A percentile compares a stretch with the other conserved stretches of the same genome.
Conservation (phyloP, 2,329 filamentous ascomycete genomes). For the Dactylonectria macrodidyma region DNA sequence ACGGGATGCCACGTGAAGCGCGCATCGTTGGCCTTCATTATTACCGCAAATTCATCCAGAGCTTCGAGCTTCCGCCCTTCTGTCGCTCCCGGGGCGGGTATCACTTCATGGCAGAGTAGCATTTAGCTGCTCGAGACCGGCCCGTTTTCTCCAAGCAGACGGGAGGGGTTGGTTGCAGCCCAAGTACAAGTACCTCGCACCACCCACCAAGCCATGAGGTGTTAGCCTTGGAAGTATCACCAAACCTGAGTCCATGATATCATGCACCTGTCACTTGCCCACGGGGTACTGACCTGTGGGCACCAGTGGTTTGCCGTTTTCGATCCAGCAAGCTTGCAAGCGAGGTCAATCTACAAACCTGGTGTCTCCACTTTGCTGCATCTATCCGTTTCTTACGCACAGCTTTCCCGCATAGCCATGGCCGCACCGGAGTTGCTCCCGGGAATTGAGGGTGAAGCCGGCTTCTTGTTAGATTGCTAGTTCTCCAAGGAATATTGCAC, state of each 20-base stretch:
- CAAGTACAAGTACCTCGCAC: conserved; percentile 24
- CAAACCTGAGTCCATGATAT: conserved; percentile 27
- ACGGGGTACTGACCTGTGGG: conserved; percentile 31
- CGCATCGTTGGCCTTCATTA: conserved; percentile 19
- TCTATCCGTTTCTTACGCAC: conserved; percentile 22
- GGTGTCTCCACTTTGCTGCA: conserved; percentile 34
- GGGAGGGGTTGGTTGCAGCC: background rate
- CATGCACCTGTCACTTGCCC: conserved; percentile 36
- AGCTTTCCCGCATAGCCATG: conserved; percentile 25
- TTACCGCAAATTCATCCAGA: conserved; percentile 19
- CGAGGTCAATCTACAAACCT: conserved; percentile 30
- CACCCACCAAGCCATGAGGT: background rate
- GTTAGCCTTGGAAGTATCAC: conserved; percentile 12
- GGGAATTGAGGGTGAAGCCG: conserved; percentile 36
- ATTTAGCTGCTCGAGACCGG: conserved; percentile 16
- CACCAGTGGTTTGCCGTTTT: conserved; percentile 19
- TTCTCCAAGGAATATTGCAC: background rate
- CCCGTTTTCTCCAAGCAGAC: conserved; percentile 21
- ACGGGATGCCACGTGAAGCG: conserved; percentile 15
- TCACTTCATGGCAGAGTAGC: conserved; percentile 8
- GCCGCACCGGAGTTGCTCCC: conserved; percentile 37
- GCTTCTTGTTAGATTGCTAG: background rate
- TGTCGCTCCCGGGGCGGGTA: conserved; percentile 4
- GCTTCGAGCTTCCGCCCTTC: conserved; percentile 3
- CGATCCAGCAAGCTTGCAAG: conserved; percentile 20